A percentile compares a stretch with the other conserved stretches of the same genome.
Evolutionary conservation across 2,329 filamentous ascomycete genomes (phyloP).

Genomic region (Colletotrichum sp.): DNA sequence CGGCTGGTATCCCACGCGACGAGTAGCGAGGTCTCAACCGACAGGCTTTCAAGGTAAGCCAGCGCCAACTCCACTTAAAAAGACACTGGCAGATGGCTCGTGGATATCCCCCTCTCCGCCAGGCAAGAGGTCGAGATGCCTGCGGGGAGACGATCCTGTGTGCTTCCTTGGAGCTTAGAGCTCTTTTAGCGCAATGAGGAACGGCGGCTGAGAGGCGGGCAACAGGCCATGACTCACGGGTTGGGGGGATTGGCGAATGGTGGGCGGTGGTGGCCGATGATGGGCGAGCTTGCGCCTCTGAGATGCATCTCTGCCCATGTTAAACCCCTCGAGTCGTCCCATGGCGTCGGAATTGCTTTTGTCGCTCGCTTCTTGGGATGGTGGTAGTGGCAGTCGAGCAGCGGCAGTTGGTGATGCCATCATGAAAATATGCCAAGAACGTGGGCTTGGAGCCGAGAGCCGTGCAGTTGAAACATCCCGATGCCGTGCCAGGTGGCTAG

Average conservation of each 20-base stretch:
- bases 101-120: background rate
- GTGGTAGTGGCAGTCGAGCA: background rate
- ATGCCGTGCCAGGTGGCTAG: background rate
- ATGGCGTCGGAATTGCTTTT: background rate
- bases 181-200: slow-evolving; percentile 3
- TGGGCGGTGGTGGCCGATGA: background rate
- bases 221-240: background rate
- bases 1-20: background rate
- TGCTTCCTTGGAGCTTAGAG: background rate
- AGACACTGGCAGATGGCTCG: background rate
- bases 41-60: background rate
- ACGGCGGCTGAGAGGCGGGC: background rate
- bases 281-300: background rate
- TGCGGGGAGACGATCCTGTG: background rate
- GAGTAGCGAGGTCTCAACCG: background rate
- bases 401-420: background rate
- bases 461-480: background rate
- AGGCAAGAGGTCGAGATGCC: slow-evolving; percentile 3
- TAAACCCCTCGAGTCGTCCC: background rate
- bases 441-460: background rate
- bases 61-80: background rate
- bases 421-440: background rate
- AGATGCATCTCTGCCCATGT: background rate
- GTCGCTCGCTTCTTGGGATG: background rate
- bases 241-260: background rate